Conservation (phyloP, 2,329 filamentous ascomycete genomes). For the Aspergillus sp. region DNA sequence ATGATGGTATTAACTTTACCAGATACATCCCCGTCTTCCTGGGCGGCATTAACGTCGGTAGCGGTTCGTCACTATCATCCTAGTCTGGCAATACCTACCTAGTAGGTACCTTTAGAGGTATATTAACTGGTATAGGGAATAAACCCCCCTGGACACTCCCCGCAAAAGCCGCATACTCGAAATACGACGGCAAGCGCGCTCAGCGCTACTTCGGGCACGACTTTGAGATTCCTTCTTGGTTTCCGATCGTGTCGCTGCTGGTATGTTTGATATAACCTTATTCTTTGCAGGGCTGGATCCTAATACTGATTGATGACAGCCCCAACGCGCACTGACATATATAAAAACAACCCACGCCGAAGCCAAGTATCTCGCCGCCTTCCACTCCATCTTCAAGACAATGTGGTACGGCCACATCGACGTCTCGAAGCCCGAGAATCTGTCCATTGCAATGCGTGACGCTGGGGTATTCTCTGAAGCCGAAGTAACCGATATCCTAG, state of each 20-base stretch:
- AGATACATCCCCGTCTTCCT: slow-evolving; percentile 73
- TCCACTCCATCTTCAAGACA: slow-evolving; percentile 56
- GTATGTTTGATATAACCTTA: slow-evolving; percentile 32
- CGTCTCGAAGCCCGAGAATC: slow-evolving; percentile 58
- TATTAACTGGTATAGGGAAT: slow-evolving; percentile 56
- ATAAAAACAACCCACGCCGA: slow-evolving; percentile 60
- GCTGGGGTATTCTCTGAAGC: slow-evolving; percentile 32
- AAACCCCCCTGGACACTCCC: slow-evolving; percentile 71
- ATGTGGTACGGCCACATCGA: slow-evolving; percentile 65
- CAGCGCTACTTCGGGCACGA: slow-evolving; percentile 51
- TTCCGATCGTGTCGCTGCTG: slow-evolving; percentile 56
- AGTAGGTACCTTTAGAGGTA: too few relatives aligned
- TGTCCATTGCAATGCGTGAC: slow-evolving; percentile 35
- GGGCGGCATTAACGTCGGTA: slow-evolving; percentile 62
- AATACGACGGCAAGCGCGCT: slow-evolving; percentile 51
- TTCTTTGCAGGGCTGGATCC: too few relatives aligned
- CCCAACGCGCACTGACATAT: slow-evolving; percentile 66
- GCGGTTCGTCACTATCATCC: slow-evolving; percentile 44
- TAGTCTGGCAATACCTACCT: too few relatives aligned
- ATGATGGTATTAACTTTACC: neutral
- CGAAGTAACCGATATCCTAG: slow-evolving; percentile 59
- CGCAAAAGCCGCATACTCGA: slow-evolving; percentile 63
- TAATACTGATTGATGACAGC: slow-evolving; percentile 33
- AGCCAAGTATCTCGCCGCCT: slow-evolving; percentile 53
- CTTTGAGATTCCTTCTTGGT: slow-evolving; percentile 49